phyloP scores from a whole-genome alignment of 345 rosid genomes.

The Balakata baccata region DNA sequence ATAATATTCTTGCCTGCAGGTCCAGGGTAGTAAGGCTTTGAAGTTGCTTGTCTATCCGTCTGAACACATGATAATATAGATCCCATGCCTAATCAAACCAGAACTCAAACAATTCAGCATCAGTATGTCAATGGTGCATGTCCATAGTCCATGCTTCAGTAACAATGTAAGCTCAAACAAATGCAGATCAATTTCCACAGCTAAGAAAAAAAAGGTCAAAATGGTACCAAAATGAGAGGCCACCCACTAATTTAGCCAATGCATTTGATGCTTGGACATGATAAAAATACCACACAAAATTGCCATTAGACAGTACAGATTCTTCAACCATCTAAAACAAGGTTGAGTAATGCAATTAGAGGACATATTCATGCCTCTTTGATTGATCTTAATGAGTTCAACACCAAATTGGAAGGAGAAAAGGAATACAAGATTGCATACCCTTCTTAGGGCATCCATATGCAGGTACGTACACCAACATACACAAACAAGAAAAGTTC shows the following conservation, averaged over 20 bases:
- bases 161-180: background rate
- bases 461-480: background rate
- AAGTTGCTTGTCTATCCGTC: slow-evolving; percentile 92
- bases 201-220: background rate
- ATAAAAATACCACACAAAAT: background rate
- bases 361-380: background rate
- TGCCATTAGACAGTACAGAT: background rate
- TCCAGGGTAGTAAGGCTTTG: slow-evolving; percentile 87
- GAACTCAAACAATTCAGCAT: slow-evolving; percentile 13
- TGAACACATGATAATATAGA: slow-evolving; percentile 92
- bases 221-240: background rate
- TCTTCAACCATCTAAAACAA: background rate
- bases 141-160: background rate
- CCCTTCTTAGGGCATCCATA: background rate
- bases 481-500: background rate
- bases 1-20: slow-evolving; percentile 60
- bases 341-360: too few species aligned
- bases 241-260: background rate
- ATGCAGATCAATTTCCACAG: background rate
- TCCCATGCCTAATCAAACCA: slow-evolving; percentile 88
- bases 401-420: background rate
- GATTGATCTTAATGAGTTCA: background rate
- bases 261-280: background rate
- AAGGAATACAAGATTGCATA: background rate
- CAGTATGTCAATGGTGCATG: background rate